phyloP scores from a whole-genome alignment of 495 filamentous ascomycete genomes.

The Daldinia bambusicola region DNA sequence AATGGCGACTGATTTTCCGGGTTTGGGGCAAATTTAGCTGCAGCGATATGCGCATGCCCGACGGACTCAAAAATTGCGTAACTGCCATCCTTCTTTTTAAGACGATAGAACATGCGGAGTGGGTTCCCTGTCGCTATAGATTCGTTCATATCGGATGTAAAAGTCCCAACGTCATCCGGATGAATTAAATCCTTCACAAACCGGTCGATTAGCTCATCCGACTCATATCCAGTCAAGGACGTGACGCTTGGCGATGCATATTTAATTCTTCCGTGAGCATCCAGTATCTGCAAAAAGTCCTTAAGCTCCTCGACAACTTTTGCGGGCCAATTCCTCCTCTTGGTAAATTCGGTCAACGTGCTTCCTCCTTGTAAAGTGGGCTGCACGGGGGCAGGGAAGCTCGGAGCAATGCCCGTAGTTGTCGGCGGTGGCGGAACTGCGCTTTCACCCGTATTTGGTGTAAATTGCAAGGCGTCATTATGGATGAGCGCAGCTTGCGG shows the following conservation, averaged over 20 bases:
- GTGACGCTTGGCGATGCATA: constrained; percentile 86
- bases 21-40: constrained; percentile 71
- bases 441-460: constrained; percentile 41
- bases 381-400: constrained; percentile 49
- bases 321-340: constrained; percentile 88
- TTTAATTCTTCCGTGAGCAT: constrained; percentile 80
- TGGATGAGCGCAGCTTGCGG: constrained; percentile 40
- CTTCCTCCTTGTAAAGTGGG: constrained; percentile 63
- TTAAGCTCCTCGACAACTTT: constrained; percentile 89
- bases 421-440: constrained; percentile 62
- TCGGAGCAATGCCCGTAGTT: constrained; percentile 43
- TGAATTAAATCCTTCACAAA: constrained; percentile 86
- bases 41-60: constrained; percentile 88
- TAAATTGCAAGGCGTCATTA: constrained; percentile 41
- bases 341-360: constrained; percentile 82
- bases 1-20: constrained; percentile 70
- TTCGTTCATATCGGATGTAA: constrained; percentile 89
- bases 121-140: constrained; percentile 83
- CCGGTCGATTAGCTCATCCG: constrained; percentile 74
- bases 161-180: constrained; percentile 85
- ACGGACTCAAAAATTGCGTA: constrained; percentile 88
- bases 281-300: constrained; percentile 88
- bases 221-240: constrained; percentile 78
- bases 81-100: constrained; percentile 76
- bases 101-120: constrained; percentile 88